Evolutionary conservation across 306 rosid genomes (phyloP).

Genomic region (Pachyrhizus erosus): DNA sequence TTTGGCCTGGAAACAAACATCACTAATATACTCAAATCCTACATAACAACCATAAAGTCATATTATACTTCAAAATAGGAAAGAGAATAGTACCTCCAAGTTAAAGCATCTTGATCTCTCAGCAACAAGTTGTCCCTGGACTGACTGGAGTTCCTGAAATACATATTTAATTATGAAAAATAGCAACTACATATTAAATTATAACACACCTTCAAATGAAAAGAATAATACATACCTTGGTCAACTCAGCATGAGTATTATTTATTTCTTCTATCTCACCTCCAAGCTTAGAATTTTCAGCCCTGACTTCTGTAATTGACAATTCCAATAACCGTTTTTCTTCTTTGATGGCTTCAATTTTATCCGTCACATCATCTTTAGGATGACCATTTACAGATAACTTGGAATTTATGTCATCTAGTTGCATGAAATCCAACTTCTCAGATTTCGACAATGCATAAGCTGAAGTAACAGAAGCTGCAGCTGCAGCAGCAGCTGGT

Average conservation of each 20-base stretch:
- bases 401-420: constrained; percentile 55
- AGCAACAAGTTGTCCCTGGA: constrained; percentile 87
- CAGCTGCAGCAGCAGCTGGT: constrained; percentile 97
- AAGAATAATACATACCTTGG: constrained; percentile 63
- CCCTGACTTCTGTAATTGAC: constrained; percentile 66
- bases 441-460: constrained; percentile 88
- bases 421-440: constrained; percentile 60
- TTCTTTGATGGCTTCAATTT: constrained; percentile 64
- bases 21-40: constrained; percentile 16
- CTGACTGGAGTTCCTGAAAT: constrained; percentile 89
- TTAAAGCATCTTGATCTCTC: constrained; percentile 98
- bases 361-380: constrained; percentile 44
- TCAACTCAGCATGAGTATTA: constrained; percentile 79
- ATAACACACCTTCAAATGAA: constrained; percentile 27
- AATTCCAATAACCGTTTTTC: constrained; percentile 64
- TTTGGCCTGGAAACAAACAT: constrained; percentile 74
- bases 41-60: neutral
- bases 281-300: constrained; percentile 69
- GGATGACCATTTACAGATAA: constrained; percentile 48
- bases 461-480: constrained; percentile 97
- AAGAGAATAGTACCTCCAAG: constrained; percentile 68
- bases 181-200: neutral
- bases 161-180: constrained; percentile 44
- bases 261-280: constrained; percentile 73
- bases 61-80: constrained; percentile 5